phyloP scores from a whole-genome alignment of 176 grass and related monocot genomes.

The Aechmea fasciata region DNA sequence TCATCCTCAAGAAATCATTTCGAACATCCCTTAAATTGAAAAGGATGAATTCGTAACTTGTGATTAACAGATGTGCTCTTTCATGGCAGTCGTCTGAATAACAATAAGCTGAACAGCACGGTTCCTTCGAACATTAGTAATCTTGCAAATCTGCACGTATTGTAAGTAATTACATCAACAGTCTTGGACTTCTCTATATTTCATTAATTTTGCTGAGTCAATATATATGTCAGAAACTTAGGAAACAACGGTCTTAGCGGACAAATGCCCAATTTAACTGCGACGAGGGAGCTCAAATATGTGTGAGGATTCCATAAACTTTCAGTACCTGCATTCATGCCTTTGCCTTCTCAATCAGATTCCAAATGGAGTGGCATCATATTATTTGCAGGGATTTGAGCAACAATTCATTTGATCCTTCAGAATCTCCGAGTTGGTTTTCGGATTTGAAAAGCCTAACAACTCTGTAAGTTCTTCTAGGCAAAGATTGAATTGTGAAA shows the following conservation, averaged over 20 bases:
- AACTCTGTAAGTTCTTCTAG: constrained; percentile 38
- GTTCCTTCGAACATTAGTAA: constrained; percentile 41
- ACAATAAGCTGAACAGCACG: constrained; percentile 28
- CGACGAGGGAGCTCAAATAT: constrained; percentile 30
- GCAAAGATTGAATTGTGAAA: no score
- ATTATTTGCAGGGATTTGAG: constrained; percentile 60
- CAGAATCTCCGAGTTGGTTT: constrained; percentile 59
- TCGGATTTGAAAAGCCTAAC: constrained; percentile 22
- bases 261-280: constrained; percentile 49
- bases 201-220: constrained; percentile 1
- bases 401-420: constrained; percentile 55
- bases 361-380: constrained; percentile 1
- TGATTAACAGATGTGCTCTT: constrained; percentile 4
- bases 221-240: constrained; percentile 40
- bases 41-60: neutral
- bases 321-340: neutral
- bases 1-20: neutral
- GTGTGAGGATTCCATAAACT: constrained; percentile 53
- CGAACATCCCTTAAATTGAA: neutral
- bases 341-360: neutral
- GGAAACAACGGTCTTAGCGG: constrained; percentile 58
- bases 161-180: constrained; percentile 34
- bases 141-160: constrained; percentile 32
- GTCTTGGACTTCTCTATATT: neutral
- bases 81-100: constrained; percentile 46